Percentiles rank a stretch among this genome's conserved stretches.
These are phyloP conservation scores for Murraya paniculata DNA, from an alignment of 345 rosid species.

Conservation along the genomic window DNA sequence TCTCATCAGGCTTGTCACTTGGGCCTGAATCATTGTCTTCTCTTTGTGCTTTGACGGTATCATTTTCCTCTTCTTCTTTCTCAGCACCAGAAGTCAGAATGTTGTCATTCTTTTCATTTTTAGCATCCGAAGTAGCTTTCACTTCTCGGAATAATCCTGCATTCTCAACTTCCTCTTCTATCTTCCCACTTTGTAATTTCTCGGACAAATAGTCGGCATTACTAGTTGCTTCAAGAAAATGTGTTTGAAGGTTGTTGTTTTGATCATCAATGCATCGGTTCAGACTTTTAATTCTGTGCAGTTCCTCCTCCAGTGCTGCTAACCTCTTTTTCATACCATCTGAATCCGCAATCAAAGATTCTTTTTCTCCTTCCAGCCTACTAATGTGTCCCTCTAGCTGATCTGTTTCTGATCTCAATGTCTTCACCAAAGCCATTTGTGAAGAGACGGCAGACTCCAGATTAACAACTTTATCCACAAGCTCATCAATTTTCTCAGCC, in stretches of 20 bases:
- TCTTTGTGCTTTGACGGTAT: conserved; percentile 10
- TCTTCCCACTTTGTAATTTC: conserved; percentile 49
- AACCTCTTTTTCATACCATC: conserved; percentile 43
- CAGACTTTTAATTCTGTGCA: conserved; percentile 46
- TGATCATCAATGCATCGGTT: conserved; percentile 44
- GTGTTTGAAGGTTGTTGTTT: conserved; percentile 43
- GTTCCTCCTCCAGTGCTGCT: conserved; percentile 55
- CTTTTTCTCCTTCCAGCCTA: conserved; percentile 62
- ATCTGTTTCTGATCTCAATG: conserved; percentile 57
- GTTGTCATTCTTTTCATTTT: conserved; percentile 18
- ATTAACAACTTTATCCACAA: conserved; percentile 63
- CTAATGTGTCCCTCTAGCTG: conserved; percentile 46
- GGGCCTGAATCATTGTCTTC: conserved; percentile 13
- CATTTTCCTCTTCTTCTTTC: conserved; percentile 7
- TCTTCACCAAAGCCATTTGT: conserved; percentile 57
- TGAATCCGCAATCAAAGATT: conserved; percentile 37
- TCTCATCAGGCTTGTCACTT: conserved; percentile 30
- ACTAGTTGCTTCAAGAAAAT: conserved; percentile 48
- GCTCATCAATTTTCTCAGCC: conserved; percentile 70
- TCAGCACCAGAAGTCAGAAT: not conserved
- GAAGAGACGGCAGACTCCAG: conserved; percentile 60
- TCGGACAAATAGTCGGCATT: conserved; percentile 45
- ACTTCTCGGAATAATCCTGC: conserved; percentile 24
- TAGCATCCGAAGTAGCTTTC: conserved; percentile 8
- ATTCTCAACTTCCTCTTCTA: conserved; percentile 48